Evolutionary conservation across 306 rosid species (phyloP), one percentile per base, ranked within the genome.

Genomic region (Prinsepia uniflora): DNA sequence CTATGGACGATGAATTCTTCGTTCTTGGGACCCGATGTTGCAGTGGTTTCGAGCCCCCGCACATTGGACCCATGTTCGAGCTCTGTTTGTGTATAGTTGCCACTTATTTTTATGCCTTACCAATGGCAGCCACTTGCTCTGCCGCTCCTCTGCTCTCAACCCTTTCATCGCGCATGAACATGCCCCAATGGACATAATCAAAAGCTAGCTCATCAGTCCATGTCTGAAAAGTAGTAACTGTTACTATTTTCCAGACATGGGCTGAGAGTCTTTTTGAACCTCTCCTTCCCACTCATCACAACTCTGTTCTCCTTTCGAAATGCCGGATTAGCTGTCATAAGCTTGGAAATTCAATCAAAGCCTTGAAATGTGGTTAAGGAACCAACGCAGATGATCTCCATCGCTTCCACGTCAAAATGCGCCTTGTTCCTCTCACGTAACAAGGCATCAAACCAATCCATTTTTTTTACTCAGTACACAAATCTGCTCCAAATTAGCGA

Each of bases 41-140:
- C 98, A 10, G 90, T 90, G 42, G 96, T 93, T 81, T 90, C 97
- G 17, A 93, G 89, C 73, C 98, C 98, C 83, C 83, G 92, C 70
- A 93, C 90, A 79, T 93, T 93, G 62, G 97, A 93, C 54, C 98
- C 98, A 68, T 93, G 98, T 52, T 97, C 98, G 54, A 93, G 98
- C 75, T 93, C 98, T 39, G 98, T 93, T 79, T 90, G 98, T 20
- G 98, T 94, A 86, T 90, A 93, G 82, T 94, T 87, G 77, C 98
- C 98, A 70, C 90, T 87, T 73, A 93, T 90, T 81, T 88, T 86
- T 97, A 93, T 87, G 75, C 71, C 88, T 78, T 24, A 96, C 97
- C 72, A 87, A 83, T 7, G 97, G 87, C 84, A 93, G 68, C 98
- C 97, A 90, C 75, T 93, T 84, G 13, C 80, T 60, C 65, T 81